Base-by-base conservation (phyloP, 2,329 filamentous ascomycete species). In the Talaromyces funiculosus region DNA sequence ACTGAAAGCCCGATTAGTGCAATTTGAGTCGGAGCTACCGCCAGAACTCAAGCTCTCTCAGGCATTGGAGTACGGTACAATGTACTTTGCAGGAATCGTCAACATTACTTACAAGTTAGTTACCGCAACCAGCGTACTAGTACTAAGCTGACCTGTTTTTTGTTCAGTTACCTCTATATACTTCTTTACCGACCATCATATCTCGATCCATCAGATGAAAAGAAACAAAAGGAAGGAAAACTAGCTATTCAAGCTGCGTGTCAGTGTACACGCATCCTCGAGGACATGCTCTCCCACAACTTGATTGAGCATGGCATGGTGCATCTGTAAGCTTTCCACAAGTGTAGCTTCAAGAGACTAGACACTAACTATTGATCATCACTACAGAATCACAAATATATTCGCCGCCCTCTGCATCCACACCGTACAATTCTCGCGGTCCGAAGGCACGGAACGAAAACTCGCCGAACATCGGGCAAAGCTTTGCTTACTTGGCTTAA, bases 371-470 rank as follows among this genome's bases (percentile, higher is more conserved):
- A 14, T 35, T 31, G 7, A 6, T 43, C 2, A 16, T 26, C 16
- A 24, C 7, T 24, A 26, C 8, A 61, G 60, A 63, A 80, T 81
- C 45, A 81, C 79, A 0, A 79, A 80, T 59, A 67, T 78, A 0
- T 80, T 81, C 65, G 78, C 78, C 38, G 76, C 79, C 1, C 69
- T 81, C 1, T 81, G 78, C 60, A 79, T 81, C 38, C 78, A 81
- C 55, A 77, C 78, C 0, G 76, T 79, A 7, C 71, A 78, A 42
- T 74, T 80, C 12, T 71, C 75, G 7, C 68, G 71, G 20, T 64
- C 67, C 0, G 63, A 57, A 60, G 75, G 75, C 4, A 76, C 75
- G 3, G 72, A 75, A 1, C 68, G 74, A 5, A 76, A 76, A n/a
- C 68, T 81, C 0, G 77, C 79, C 14, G 79, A 81, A 61, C 77